phyloP scores from a whole-genome alignment of 2,329 filamentous ascomycete genomes.

The Laburnicola sp. region DNA sequence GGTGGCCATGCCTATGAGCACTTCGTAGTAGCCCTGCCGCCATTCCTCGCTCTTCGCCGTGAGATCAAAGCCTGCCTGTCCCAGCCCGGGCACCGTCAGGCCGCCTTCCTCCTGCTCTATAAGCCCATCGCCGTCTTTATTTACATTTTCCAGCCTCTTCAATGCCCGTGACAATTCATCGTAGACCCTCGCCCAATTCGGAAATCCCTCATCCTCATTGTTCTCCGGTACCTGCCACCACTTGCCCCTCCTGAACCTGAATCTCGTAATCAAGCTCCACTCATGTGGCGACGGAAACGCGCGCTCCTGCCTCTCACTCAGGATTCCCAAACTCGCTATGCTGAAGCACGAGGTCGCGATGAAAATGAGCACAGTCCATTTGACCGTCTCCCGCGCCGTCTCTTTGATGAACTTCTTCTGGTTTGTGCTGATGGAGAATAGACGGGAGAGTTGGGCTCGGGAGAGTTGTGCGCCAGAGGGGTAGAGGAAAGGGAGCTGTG shows the following conservation, averaged over 20 bases:
- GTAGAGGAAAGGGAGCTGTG: conserved; percentile 68
- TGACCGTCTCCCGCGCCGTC: conserved; percentile 69
- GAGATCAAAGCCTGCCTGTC: conserved; percentile 65
- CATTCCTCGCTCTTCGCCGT: conserved; percentile 77
- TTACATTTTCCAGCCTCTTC: conserved; percentile 68
- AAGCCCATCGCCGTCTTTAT: conserved; percentile 69
- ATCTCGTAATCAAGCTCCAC: conserved; percentile 73
- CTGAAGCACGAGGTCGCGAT: conserved; percentile 63
- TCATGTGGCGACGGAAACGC: conserved; percentile 79
- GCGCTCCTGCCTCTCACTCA: conserved; percentile 75
- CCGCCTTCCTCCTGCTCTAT: conserved; percentile 60
- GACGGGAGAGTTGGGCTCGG: conserved; percentile 60
- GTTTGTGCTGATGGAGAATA: conserved; percentile 71
- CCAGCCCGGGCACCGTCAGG: conserved; percentile 38
- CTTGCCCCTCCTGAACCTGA: conserved; percentile 63
- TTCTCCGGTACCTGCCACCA: conserved; percentile 55
- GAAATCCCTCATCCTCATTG: conserved; percentile 60
- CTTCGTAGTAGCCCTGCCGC: conserved; percentile 82
- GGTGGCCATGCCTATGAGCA: conserved; percentile 74
- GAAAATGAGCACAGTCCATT: conserved; percentile 69
- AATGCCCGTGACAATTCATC: conserved; percentile 64
- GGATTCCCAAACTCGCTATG: conserved; percentile 65
- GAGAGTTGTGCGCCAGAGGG: conserved; percentile 49
- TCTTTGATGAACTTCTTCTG: conserved; percentile 70
- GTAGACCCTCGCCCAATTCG: conserved; percentile 72